phyloP scores from a whole-genome alignment of 2,329 filamentous ascomycete species.

The Magnaporthiopsis rhizophila region DNA sequence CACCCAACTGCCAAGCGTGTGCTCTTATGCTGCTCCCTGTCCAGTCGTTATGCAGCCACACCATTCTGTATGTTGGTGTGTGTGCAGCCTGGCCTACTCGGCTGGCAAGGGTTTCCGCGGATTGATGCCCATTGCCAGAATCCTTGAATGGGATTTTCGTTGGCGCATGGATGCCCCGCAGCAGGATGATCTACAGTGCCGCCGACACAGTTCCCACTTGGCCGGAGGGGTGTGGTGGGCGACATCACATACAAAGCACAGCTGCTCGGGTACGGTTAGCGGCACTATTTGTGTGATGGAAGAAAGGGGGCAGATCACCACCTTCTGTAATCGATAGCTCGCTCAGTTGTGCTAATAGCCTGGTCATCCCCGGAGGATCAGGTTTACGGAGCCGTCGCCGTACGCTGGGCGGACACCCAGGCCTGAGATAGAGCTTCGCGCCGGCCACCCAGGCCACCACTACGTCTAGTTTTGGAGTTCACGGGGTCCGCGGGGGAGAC shows the following conservation, averaged over 20 bases:
- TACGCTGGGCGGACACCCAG: not conserved
- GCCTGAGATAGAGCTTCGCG: not conserved
- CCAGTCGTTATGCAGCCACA: not conserved
- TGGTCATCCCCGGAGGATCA: not conserved
- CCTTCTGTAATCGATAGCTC: too few relatives aligned
- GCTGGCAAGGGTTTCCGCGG: not conserved
- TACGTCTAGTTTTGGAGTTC: not conserved
- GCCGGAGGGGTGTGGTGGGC: too few relatives aligned
- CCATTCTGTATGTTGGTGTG: not conserved
- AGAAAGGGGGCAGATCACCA: too few relatives aligned
- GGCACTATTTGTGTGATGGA: not conserved
- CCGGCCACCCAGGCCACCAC: not conserved
- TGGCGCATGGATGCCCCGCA: not conserved
- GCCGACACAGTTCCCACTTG: not conserved
- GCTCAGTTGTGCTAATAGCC: not conserved
- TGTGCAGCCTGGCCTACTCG: not conserved
- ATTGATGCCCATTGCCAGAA: not conserved
- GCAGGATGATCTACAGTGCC: not conserved
- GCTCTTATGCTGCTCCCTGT: not conserved
- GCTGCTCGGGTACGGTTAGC: not conserved
- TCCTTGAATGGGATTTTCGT: not conserved
- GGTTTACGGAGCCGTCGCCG: not conserved
- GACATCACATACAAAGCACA: not conserved
- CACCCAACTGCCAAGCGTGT: not conserved
- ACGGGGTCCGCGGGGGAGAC: not conserved